phyloP scores from a whole-genome alignment of 768 basidiomycete species.

The Obba rivulosa region DNA sequence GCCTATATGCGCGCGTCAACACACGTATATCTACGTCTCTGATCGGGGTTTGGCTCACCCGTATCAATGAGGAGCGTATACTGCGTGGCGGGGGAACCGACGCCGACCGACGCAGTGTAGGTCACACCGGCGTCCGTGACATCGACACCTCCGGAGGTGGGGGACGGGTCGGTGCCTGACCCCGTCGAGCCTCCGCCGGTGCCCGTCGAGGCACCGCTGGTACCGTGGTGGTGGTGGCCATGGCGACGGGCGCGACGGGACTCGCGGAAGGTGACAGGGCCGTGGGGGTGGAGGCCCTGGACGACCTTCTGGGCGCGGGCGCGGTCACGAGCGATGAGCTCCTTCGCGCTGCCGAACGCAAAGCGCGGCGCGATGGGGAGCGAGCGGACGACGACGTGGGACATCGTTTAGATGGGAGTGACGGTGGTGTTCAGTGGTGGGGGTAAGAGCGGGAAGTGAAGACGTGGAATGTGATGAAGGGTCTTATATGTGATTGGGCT shows the following conservation, averaged over 20 bases:
- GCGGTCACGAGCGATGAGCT: conserved; percentile 48
- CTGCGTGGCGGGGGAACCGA: conserved; percentile 44
- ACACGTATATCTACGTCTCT: not conserved
- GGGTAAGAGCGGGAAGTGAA: not conserved
- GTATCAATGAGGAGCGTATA: conserved; percentile 56
- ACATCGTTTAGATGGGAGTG: conserved; percentile 29
- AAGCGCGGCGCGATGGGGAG: conserved; percentile 44
- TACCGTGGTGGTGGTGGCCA: not conserved
- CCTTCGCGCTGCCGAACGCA: conserved; percentile 33
- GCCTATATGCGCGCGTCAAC: conserved; percentile 19
- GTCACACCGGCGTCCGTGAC: conserved; percentile 55
- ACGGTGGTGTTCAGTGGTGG: not conserved
- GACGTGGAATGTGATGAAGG: not conserved
- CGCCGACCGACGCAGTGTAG: conserved; percentile 46
- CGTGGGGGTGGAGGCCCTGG: conserved; percentile 49
- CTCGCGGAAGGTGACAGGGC: conserved; percentile 35
- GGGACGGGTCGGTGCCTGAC: conserved; percentile 6
- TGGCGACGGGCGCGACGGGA: conserved; percentile 17
- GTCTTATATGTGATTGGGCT: conserved; percentile 7
- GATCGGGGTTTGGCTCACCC: conserved; percentile 25
- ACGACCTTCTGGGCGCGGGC: conserved; percentile 51
- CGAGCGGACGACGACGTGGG: conserved; percentile 28
- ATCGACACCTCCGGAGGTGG: conserved; percentile 37
- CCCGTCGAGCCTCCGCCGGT: conserved; percentile 5
- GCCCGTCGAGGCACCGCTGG: conserved; percentile 5